These are phyloP conservation scores for Pythium sp. DNA, from an alignment of 352 stramenopile genomes.

Conservation along the genomic window DNA sequence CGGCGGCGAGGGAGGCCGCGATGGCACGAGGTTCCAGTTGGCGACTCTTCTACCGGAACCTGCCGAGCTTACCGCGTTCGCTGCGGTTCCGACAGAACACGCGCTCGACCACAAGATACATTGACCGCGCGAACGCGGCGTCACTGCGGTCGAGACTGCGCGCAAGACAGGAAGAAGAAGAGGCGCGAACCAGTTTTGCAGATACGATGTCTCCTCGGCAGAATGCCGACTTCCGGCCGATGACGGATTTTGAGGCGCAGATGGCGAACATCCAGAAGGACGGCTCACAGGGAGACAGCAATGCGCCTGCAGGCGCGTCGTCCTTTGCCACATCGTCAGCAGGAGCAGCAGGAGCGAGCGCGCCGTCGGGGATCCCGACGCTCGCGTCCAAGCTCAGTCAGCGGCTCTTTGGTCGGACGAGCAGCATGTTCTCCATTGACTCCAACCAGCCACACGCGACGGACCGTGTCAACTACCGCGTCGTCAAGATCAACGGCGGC, in stretches of 20 bases:
- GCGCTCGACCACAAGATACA: slow-evolving; percentile 72
- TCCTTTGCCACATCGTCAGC: slow-evolving; percentile 11
- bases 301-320: slow-evolving; percentile 9
- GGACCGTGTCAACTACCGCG: slow-evolving; percentile 52
- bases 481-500: slow-evolving; percentile 72
- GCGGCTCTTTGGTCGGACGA: slow-evolving; percentile 35
- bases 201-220: slow-evolving; percentile 29
- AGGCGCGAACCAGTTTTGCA: slow-evolving; percentile 29
- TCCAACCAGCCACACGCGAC: slow-evolving; percentile 25
- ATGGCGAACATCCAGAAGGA: slow-evolving; percentile 25
- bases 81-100: slow-evolving; percentile 77
- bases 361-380: slow-evolving; percentile 7
- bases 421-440: slow-evolving; percentile 62
- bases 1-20: background rate
- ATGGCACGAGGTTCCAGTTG: slow-evolving; percentile 32
- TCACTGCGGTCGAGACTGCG: slow-evolving; percentile 55
- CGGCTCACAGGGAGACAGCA: slow-evolving; percentile 5
- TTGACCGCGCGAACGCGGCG: slow-evolving; percentile 64
- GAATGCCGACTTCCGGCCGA: slow-evolving; percentile 14
- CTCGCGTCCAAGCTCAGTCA: slow-evolving; percentile 34
- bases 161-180: slow-evolving; percentile 49
- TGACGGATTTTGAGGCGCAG: slow-evolving; percentile 59
- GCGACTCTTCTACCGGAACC: slow-evolving; percentile 64
- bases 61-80: slow-evolving; percentile 61
- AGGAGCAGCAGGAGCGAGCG: slow-evolving; percentile 2